phyloP scores from a whole-genome alignment of 768 basidiomycete genomes.

The Auriscalpium orientale region DNA sequence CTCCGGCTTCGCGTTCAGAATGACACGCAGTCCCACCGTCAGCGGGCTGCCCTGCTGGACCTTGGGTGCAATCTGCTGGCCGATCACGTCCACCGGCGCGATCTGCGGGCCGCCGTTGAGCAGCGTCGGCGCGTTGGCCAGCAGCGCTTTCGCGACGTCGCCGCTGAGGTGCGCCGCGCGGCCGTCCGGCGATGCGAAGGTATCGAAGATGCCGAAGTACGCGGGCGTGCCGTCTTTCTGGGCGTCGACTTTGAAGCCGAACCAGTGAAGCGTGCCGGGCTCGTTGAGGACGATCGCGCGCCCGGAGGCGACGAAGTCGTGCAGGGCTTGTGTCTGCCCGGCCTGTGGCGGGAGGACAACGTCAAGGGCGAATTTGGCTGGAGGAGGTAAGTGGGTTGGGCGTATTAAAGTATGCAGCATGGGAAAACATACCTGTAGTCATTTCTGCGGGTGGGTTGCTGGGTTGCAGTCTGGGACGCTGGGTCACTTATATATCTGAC shows the following conservation, averaged over 20 bases:
- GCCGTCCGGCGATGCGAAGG: neutral
- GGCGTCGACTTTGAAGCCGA: neutral
- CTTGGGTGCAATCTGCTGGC: neutral
- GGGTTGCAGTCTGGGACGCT: too few relatives aligned
- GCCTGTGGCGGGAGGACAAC: conserved; percentile 1
- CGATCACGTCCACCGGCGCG: neutral
- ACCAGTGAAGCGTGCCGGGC: neutral
- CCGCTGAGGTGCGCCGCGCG: conserved; percentile 2
- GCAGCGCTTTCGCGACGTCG: neutral
- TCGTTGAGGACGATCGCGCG: neutral
- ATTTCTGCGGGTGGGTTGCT: too few relatives aligned
- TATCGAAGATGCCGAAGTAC: neutral
- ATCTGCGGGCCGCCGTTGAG: neutral
- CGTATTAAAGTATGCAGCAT: too few relatives aligned
- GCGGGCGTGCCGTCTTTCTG: neutral
- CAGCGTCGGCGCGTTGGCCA: neutral
- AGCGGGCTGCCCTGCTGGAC: neutral
- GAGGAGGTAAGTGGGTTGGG: neutral
- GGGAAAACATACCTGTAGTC: too few relatives aligned
- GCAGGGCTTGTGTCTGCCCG: neutral
- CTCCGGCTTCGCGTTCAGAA: neutral
- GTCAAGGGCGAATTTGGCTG: conserved; percentile 15
- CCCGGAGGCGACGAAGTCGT: neutral
- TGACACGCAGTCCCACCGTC: neutral
- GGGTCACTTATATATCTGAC: too few relatives aligned